These are phyloP conservation scores for Cocos nucifera DNA, from an alignment of 176 grass and related monocot genomes.

Conservation along the genomic window DNA sequence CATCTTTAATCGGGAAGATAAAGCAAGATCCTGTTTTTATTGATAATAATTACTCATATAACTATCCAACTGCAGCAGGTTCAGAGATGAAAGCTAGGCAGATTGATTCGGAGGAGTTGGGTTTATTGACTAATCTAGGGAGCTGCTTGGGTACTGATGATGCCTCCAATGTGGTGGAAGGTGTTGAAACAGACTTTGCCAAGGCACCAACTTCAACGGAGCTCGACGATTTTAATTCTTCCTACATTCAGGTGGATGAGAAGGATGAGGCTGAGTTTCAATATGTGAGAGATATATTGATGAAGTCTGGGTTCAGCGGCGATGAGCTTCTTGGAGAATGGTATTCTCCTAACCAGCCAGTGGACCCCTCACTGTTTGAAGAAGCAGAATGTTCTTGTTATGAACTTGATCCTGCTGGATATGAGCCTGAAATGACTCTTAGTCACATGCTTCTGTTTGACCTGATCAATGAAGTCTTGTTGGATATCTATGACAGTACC, in stretches of 20 bases:
- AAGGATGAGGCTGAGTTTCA: slow-evolving; percentile 69
- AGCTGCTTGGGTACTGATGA: not conserved
- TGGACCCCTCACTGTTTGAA: slow-evolving; percentile 48
- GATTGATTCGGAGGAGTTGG: slow-evolving; percentile 33
- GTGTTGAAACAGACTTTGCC: not conserved
- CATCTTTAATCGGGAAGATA: too few relatives aligned
- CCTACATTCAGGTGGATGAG: slow-evolving; percentile 50
- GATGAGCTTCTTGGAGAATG: slow-evolving; percentile 35
- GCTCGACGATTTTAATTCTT: slow-evolving; percentile 19
- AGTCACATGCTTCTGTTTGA: slow-evolving; percentile 87
- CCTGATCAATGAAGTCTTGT: slow-evolving; percentile 76
- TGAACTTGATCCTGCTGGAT: slow-evolving; percentile 10
- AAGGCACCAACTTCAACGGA: not conserved
- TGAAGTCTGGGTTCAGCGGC: slow-evolving; percentile 61
- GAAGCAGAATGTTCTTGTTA: slow-evolving; percentile 45
- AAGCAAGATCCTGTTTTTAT: too few relatives aligned
- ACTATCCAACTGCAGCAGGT: slow-evolving; percentile 21
- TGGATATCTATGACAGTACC: slow-evolving; percentile 57
- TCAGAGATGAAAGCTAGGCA: slow-evolving; percentile 23
- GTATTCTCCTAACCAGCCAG: slow-evolving; percentile 45
- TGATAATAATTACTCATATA: slow-evolving; percentile 5
- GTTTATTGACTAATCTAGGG: slow-evolving; percentile 37
- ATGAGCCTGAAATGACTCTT: slow-evolving; percentile 29
- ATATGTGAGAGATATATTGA: slow-evolving; percentile 73
- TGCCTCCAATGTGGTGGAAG: not conserved